Evolutionary conservation across 129 eudicot species (phyloP).

Genomic region (Heracleum sosnowskyi): DNA sequence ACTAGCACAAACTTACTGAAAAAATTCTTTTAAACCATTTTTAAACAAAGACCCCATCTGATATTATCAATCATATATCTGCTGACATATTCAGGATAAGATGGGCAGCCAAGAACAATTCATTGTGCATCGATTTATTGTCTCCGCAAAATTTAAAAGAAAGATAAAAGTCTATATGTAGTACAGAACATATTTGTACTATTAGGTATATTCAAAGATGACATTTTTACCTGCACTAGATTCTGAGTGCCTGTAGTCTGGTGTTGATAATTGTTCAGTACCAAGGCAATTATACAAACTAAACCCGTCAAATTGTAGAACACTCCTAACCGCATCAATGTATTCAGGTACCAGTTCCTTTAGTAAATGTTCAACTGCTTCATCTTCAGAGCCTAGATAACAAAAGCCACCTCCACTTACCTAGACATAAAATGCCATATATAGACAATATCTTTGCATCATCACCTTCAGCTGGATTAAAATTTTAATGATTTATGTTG

Average conservation of each 20-base stretch:
- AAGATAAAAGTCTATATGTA: background rate
- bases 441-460: slow-evolving; percentile 3
- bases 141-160: background rate
- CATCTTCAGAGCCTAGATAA: slow-evolving; percentile 17
- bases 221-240: slow-evolving; percentile 5
- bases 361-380: slow-evolving; percentile 22
- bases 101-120: background rate
- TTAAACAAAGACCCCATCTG: background rate
- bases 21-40: background rate
- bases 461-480: background rate
- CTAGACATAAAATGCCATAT: slow-evolving; percentile 9
- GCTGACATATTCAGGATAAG: background rate
- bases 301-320: slow-evolving; percentile 13
- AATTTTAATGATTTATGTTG: background rate
- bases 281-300: slow-evolving; percentile 6
- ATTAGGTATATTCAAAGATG: background rate
- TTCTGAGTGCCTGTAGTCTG: background rate
- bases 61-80: background rate
- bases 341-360: slow-evolving; percentile 20
- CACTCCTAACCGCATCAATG: slow-evolving; percentile 4
- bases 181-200: background rate
- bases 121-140: background rate
- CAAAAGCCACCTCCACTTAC: slow-evolving; percentile 8
- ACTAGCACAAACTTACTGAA: background rate
- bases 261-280: slow-evolving; percentile 10